Conservation (phyloP, 352 stramenopile genomes). For the Pythium brassicae region DNA sequence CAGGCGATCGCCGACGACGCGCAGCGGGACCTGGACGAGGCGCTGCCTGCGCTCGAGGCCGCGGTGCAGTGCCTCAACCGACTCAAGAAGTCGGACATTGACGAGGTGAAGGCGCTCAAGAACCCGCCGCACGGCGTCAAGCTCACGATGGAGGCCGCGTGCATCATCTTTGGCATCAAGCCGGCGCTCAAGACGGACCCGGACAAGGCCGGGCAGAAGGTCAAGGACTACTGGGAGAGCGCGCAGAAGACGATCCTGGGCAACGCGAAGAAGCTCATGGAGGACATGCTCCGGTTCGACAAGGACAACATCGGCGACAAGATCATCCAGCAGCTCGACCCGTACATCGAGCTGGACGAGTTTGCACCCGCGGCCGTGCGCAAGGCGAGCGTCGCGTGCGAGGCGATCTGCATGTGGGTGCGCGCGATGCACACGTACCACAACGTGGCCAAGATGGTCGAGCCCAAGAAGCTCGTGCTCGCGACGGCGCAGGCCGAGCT, state of each 20-base stretch:
- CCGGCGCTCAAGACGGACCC: conserved; percentile 83
- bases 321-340: conserved; percentile 83
- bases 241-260: conserved; percentile 83
- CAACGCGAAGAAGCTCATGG: conserved; percentile 88
- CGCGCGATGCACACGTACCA: conserved; percentile 93
- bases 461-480: conserved; percentile 89
- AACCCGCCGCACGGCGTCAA: conserved; percentile 84
- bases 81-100: conserved; percentile 93
- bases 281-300: conserved; percentile 89
- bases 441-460: conserved; percentile 89
- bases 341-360: conserved; percentile 90
- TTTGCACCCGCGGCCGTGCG: conserved; percentile 86
- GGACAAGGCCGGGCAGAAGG: conserved; percentile 88
- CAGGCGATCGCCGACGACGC: conserved; percentile 91
- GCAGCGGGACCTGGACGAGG: conserved; percentile 91
- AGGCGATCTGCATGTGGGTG: conserved; percentile 94
- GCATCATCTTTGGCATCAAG: conserved; percentile 95
- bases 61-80: conserved; percentile 90
- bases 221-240: conserved; percentile 89
- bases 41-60: conserved; percentile 87
- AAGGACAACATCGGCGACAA: conserved; percentile 88
- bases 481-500: conserved; percentile 78
- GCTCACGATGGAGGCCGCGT: conserved; percentile 90
- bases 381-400: conserved; percentile 89
- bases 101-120: conserved; percentile 89